Percentiles rank a stretch among this genome's conserved stretches.
Conservation (phyloP, 169 alveolate species). For the Plasmodium vivax region DNA sequence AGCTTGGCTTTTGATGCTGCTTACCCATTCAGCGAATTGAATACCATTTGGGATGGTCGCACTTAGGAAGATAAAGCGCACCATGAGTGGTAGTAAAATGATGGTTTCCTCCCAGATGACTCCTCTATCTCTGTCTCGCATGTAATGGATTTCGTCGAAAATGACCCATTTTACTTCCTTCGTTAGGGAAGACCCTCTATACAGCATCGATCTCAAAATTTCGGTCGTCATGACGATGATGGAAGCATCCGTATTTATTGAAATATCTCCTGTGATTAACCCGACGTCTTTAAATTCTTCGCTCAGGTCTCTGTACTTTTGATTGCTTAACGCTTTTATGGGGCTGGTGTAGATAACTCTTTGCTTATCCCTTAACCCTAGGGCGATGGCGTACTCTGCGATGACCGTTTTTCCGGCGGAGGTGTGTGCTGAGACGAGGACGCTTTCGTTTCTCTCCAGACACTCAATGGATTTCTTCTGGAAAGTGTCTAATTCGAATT, state of each 20-base stretch:
- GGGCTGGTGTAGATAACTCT: constrained; percentile 99
- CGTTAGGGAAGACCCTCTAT: constrained; percentile 97
- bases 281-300: constrained; percentile 99
- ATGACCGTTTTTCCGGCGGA: constrained; percentile 99
- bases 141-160: constrained; percentile 99
- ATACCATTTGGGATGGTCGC: constrained; percentile 99
- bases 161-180: constrained; percentile 93
- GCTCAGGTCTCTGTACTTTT: constrained; percentile 97
- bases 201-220: constrained; percentile 97
- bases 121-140: constrained; percentile 99
- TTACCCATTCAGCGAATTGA: constrained; percentile 99
- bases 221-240: constrained; percentile 99
- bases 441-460: constrained; percentile 96
- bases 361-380: constrained; percentile 95
- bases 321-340: constrained; percentile 98
- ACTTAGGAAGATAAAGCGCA: constrained; percentile 96
- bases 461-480: constrained; percentile 96
- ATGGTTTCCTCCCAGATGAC: constrained; percentile 99
- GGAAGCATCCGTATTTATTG: constrained; percentile 97
- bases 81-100: constrained; percentile 94
- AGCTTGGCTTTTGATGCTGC: constrained; percentile 96
- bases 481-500: constrained; percentile 96
- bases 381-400: constrained; percentile 99
- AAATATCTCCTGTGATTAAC: constrained; percentile 99
- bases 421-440: constrained; percentile 99